Percentiles rank a stretch among this genome's conserved stretches.
Evolutionary conservation across 768 basidiomycete species (phyloP).

Genomic region (Leccinellum rugosiceps): DNA sequence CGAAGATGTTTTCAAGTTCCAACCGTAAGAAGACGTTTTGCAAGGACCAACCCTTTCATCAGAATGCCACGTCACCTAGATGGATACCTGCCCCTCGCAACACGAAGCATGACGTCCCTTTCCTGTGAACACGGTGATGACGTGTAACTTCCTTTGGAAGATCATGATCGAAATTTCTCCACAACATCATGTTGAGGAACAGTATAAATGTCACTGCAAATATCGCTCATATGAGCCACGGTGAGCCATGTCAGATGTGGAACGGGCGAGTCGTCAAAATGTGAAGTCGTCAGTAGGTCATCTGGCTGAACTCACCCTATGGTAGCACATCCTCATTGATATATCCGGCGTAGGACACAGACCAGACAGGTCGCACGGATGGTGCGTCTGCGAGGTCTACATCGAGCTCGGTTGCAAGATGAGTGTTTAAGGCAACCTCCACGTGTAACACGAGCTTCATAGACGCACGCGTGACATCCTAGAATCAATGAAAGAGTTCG

Average conservation of each 20-base stretch:
- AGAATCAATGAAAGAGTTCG: neutral
- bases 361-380: neutral
- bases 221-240: too few relatives aligned
- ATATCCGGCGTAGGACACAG: neutral
- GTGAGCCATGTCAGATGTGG: neutral
- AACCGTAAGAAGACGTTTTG: too few relatives aligned
- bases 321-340: neutral
- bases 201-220: neutral
- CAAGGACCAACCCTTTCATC: neutral
- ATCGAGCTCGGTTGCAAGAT: neutral
- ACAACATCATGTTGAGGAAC: neutral
- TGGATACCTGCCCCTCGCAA: neutral
- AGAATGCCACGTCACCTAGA: neutral
- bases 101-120: neutral
- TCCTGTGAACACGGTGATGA: neutral
- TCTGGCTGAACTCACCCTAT: too few relatives aligned
- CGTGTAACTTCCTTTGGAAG: neutral
- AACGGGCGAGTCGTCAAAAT: neutral
- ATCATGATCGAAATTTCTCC: neutral
- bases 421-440: neutral
- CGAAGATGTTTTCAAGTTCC: too few relatives aligned
- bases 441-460: neutral
- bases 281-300: neutral
- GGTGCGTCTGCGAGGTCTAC: neutral
- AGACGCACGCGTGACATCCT: neutral